Evolutionary conservation across 805 yeast species (phyloP), one percentile per base, ranked within the genome.

Genomic region (Saccharomycopsis javanensis): DNA sequence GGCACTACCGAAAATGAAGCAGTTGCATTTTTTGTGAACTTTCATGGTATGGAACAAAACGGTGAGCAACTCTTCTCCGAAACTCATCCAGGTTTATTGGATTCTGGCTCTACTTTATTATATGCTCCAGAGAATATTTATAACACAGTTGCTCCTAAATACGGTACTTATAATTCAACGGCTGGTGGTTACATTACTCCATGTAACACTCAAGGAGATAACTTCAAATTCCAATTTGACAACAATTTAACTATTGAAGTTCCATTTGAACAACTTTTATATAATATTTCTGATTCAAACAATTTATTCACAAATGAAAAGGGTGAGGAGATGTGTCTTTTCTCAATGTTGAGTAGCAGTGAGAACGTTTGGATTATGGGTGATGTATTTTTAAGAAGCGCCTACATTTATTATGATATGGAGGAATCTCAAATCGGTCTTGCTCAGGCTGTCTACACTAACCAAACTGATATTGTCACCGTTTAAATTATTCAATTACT

Each of bases 1-100:
- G 55, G 53, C 90, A 91, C 53, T 90, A 83, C 30, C 1, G 76
- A 83, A 3, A 71, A 77, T 35, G 72, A 79, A 55, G 66, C 81
- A 28, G 79, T 79, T 56, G 69, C 82, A 45, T 77, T 80, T 5
- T 66, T 82, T 15, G 66, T 62, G 1, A 55, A 58, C 2, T 65
- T 82, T 11, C 48, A 55, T 79, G 80, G 5, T 74, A 79, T 11
- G 72, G 15, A 20, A 20, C 80, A 0, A 77, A 75, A 56, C 62
- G 79, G 33, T 30, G 51, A 20, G 16, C 18, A 23, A 15, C 15
- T 66, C 13, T 61, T 67, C 2, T 61, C 64, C 6, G 64, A 68
- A 3, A 61, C 65, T 37, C 59, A 67, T 45, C 69, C 73, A 28
- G 78, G 82, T 68, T 56, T 73, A 67, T 62, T 75, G 46, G 79